Conservation (phyloP, 148 eudicot genomes). For the Spergularia bocconei region DNA sequence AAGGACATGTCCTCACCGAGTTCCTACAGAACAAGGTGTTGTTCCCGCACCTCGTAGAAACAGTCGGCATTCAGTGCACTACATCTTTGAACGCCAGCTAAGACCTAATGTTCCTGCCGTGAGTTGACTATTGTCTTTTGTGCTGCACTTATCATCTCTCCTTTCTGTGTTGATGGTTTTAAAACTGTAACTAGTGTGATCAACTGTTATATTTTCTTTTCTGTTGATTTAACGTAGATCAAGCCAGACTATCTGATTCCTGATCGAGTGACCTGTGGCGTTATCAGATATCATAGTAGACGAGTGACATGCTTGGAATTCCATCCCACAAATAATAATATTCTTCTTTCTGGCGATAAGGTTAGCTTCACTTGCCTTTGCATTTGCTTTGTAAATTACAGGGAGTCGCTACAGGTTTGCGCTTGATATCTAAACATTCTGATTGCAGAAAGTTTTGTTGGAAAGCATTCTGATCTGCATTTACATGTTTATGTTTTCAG, state of each 20-base stretch:
- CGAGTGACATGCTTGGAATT: conserved; percentile 94
- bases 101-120: conserved; percentile 61
- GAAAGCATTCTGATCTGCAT: neutral
- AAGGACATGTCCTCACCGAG: conserved; percentile 81
- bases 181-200: conserved; percentile 9
- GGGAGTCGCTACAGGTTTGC: neutral
- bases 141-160: neutral
- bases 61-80: conserved; percentile 55
- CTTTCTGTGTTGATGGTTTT: neutral
- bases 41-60: conserved; percentile 63
- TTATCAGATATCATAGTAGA: conserved; percentile 87
- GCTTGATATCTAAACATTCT: neutral
- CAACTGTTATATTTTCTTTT: neutral
- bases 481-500: conserved; percentile 33
- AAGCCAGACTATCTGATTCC: conserved; percentile 81
- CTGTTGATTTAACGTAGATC: conserved; percentile 37
- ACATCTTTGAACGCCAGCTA: conserved; percentile 76
- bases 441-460: neutral
- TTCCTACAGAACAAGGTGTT: conserved; percentile 82
- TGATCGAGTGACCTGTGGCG: conserved; percentile 79
- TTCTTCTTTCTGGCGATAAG: conserved; percentile 96
- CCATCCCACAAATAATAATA: conserved; percentile 78
- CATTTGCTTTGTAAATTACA: neutral
- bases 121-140: conserved; percentile 27
- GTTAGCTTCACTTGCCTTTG: conserved; percentile 33